Percentiles rank a stretch among this genome's conserved stretches.
Evolutionary conservation across 345 rosid genomes (phyloP).

Genomic region (Pistacia integerrima): DNA sequence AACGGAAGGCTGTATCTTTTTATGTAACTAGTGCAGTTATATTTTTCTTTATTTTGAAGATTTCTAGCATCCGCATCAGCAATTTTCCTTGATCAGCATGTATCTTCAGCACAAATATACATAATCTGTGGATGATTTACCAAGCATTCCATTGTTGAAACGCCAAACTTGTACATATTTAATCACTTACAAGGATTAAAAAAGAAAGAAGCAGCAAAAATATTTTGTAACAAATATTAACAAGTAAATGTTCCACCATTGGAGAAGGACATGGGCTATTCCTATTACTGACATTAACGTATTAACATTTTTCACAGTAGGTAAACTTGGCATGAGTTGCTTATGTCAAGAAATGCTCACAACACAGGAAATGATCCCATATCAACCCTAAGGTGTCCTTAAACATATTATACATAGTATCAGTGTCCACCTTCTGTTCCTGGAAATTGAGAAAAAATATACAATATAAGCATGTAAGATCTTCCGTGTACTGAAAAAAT

Average conservation of each 20-base stretch:
- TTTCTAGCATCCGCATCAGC: too few species aligned
- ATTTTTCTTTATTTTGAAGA: too few species aligned
- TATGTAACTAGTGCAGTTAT: too few species aligned
- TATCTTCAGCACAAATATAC: too few species aligned
- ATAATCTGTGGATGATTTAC: background rate
- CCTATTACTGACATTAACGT: too few species aligned
- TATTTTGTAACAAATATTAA: too few species aligned
- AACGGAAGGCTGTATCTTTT: too few species aligned
- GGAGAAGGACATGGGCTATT: background rate
- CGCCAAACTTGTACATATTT: too few species aligned
- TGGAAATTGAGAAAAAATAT: background rate
- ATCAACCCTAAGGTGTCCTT: background rate
- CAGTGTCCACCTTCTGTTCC: background rate
- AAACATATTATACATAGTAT: background rate
- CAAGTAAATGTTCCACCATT: background rate
- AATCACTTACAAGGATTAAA: background rate
- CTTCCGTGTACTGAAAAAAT: too few species aligned
- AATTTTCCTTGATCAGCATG: too few species aligned
- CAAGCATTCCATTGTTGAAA: background rate
- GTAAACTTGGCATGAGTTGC: background rate
- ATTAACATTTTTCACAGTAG: too few species aligned
- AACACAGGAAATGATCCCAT: background rate
- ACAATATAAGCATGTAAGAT: too few species aligned
- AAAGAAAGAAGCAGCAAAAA: background rate
- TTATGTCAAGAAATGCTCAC: background rate